Evolutionary conservation across 495 filamentous ascomycete genomes (phyloP).

Genomic region (Pyronema domesticum): DNA sequence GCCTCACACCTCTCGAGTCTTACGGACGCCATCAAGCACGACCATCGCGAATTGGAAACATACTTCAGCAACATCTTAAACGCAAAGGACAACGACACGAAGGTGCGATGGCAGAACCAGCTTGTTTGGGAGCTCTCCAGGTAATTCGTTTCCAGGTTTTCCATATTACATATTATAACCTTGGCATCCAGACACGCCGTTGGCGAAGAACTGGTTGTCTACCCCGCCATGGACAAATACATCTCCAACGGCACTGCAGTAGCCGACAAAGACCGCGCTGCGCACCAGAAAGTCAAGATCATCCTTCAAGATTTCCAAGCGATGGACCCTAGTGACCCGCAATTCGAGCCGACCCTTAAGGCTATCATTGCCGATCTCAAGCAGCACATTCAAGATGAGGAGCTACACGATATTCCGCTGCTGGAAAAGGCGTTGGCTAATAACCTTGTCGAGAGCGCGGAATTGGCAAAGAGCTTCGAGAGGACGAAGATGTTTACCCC

Average conservation of each 20-base stretch:
- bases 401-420: conserved; percentile 36
- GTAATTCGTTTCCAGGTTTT: conserved; percentile 35
- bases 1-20: conserved; percentile 22
- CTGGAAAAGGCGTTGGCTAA: conserved; percentile 33
- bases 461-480: conserved; percentile 35
- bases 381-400: conserved; percentile 46
- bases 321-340: conserved; percentile 29
- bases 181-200: conserved; percentile 7
- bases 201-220: conserved; percentile 44
- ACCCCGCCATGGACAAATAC: conserved; percentile 47
- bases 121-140: conserved; percentile 47
- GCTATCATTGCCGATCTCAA: conserved; percentile 34
- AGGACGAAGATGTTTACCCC: conserved; percentile 41
- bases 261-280: conserved; percentile 40
- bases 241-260: conserved; percentile 32
- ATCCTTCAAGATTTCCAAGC: conserved; percentile 43
- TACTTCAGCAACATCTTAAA: conserved; percentile 41
- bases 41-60: conserved; percentile 44
- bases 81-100: conserved; percentile 31
- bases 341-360: conserved; percentile 37
- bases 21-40: conserved; percentile 39
- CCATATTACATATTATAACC: neutral
- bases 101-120: conserved; percentile 41
- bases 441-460: conserved; percentile 26
- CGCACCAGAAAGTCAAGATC: conserved; percentile 46